Percentiles rank a stretch among this genome's conserved stretches.
phyloP scores from a whole-genome alignment of 192 early-diverging fungal genomes.

The Backusella circina region DNA sequence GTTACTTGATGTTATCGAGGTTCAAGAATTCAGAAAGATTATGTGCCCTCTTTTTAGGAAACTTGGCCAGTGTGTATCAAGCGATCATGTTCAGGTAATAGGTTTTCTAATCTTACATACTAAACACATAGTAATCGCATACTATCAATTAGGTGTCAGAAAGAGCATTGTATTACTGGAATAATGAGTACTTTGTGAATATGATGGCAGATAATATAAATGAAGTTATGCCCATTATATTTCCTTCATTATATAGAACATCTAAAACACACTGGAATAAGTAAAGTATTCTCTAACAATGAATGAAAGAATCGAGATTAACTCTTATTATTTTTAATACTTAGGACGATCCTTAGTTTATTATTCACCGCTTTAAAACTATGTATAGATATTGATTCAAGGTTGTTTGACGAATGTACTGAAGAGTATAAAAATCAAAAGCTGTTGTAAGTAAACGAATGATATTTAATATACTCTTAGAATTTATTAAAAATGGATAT shows the following conservation, averaged over 20 bases:
- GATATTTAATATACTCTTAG: background rate
- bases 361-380: slow-evolving; percentile 89
- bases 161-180: slow-evolving; percentile 88
- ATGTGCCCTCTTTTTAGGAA: slow-evolving; percentile 83
- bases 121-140: background rate
- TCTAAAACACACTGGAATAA: slow-evolving; percentile 91
- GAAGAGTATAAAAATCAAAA: slow-evolving; percentile 80
- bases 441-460: slow-evolving; percentile 37
- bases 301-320: background rate
- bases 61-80: slow-evolving; percentile 77
- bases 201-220: slow-evolving; percentile 82
- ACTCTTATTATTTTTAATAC: background rate
- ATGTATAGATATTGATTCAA: slow-evolving; percentile 86
- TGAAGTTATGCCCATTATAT: slow-evolving; percentile 84
- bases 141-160: slow-evolving; percentile 65
- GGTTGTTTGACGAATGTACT: slow-evolving; percentile 85
- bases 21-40: slow-evolving; percentile 74
- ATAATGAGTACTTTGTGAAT: slow-evolving; percentile 87
- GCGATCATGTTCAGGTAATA: slow-evolving; percentile 81
- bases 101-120: background rate
- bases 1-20: slow-evolving; percentile 84
- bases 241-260: slow-evolving; percentile 79
- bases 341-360: slow-evolving; percentile 80
- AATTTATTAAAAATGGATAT: background rate
- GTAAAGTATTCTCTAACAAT: slow-evolving; percentile 25